These are phyloP conservation scores for Purshia tridentata DNA, from an alignment of 306 rosid species.

Conservation along the genomic window DNA sequence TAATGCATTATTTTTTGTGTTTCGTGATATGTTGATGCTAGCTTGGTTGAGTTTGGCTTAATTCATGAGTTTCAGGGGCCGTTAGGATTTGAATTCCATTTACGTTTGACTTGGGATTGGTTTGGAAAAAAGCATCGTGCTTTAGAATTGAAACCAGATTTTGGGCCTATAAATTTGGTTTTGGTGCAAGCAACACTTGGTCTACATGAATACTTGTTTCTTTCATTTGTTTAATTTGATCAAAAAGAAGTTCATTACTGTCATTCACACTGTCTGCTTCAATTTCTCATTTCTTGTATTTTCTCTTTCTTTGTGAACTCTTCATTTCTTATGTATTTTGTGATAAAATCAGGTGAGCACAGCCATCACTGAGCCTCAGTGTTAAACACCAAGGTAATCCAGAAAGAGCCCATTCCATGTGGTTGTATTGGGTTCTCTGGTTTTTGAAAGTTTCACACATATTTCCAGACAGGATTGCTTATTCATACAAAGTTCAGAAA, in stretches of 20 bases:
- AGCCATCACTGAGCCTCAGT: background rate
- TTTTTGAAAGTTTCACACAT: background rate
- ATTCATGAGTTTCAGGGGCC: background rate
- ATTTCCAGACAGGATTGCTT: background rate
- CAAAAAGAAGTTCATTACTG: background rate
- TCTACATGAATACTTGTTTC: background rate
- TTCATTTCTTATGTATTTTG: background rate
- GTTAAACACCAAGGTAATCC: background rate
- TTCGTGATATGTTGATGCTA: no score
- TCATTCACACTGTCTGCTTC: background rate
- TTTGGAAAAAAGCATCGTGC: no score
- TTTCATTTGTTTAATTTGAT: background rate
- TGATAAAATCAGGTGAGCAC: conserved; percentile 15
- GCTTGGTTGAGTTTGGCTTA: background rate
- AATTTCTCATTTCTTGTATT: background rate
- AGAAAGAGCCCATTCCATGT: background rate
- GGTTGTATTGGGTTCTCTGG: background rate
- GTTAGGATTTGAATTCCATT: background rate
- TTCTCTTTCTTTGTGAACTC: background rate
- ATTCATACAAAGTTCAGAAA: background rate
- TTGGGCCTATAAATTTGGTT: background rate
- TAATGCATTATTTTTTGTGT: background rate
- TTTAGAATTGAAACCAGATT: no score
- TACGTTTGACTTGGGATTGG: no score
- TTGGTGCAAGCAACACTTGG: background rate